Evolutionary conservation across 495 filamentous ascomycete genomes (phyloP).

Genomic region (Neurospora sp.): DNA sequence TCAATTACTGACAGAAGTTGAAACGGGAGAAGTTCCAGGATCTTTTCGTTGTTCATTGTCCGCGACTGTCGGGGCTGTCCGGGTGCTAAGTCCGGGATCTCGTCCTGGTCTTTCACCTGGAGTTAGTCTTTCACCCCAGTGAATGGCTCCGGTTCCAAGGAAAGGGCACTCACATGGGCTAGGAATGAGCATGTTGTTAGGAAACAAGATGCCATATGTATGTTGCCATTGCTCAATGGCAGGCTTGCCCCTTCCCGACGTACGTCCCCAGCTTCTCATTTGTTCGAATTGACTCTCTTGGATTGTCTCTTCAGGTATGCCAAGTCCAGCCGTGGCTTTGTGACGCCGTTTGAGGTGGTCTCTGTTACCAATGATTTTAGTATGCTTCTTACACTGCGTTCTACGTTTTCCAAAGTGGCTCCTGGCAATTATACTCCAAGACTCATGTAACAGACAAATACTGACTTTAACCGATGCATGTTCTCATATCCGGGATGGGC

Average conservation of each 20-base stretch:
- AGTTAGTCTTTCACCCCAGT: background rate
- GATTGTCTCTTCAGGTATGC: too few species aligned
- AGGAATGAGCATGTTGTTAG: background rate
- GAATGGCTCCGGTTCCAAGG: too few species aligned
- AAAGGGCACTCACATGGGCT: background rate
- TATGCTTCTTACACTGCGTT: too few species aligned
- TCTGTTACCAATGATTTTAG: too few species aligned
- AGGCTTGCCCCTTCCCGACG: background rate
- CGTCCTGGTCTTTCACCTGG: background rate
- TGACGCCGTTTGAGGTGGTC: background rate
- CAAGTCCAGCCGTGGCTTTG: background rate
- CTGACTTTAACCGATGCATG: background rate
- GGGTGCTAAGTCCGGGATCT: background rate
- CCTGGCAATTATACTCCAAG: too few species aligned
- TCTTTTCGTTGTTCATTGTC: too few species aligned
- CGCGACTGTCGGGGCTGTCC: too few species aligned
- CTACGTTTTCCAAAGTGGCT: too few species aligned
- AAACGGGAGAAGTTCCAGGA: background rate
- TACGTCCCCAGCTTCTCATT: background rate
- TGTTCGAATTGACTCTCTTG: background rate
- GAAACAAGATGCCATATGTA: background rate
- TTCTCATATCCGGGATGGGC: background rate
- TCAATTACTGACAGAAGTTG: background rate
- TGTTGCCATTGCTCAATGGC: background rate
- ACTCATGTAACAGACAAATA: too few species aligned